phyloP scores from a whole-genome alignment of 768 basidiomycete species.

The Podaxis rugospora region DNA sequence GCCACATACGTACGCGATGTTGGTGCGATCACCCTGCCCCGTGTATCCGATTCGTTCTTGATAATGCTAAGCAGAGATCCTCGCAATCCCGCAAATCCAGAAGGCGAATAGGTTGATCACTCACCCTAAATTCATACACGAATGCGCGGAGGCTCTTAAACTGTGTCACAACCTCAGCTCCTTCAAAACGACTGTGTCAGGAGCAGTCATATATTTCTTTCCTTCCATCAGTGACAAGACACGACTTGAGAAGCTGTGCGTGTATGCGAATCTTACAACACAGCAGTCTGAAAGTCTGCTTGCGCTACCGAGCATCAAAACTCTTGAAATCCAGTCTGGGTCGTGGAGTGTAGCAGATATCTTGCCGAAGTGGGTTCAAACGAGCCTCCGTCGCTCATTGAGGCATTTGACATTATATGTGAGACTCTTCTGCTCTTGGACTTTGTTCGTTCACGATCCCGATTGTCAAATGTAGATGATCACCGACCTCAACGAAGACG shows the following conservation, averaged over 20 bases:
- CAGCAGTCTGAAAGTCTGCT: constrained; percentile 43
- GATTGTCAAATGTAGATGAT: constrained; percentile 40
- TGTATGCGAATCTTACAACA: constrained; percentile 49
- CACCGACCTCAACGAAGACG: constrained; percentile 45
- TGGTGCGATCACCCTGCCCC: constrained; percentile 5
- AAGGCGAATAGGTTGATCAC: constrained; percentile 7
- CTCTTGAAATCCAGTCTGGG: constrained; percentile 52
- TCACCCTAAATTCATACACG: constrained; percentile 46
- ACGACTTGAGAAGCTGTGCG: constrained; percentile 41
- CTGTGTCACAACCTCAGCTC: constrained; percentile 48
- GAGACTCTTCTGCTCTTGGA: constrained; percentile 21
- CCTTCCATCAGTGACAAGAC: constrained; percentile 38
- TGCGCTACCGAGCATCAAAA: constrained; percentile 34
- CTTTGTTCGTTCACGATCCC: background rate
- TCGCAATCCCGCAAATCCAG: constrained; percentile 9
- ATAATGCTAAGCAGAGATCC: constrained; percentile 4
- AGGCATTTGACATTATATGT: constrained; percentile 51
- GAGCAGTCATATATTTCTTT: constrained; percentile 47
- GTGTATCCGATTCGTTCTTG: background rate
- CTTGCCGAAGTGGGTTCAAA: constrained; percentile 61
- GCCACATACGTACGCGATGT: constrained; percentile 15
- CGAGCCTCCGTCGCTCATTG: constrained; percentile 20
- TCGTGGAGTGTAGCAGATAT: constrained; percentile 58
- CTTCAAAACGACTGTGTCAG: constrained; percentile 49
- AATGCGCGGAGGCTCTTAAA: constrained; percentile 44